These are phyloP conservation scores for Aureobasidium zeae DNA, from an alignment of 2,329 filamentous ascomycete species.

Conservation along the genomic window DNA sequence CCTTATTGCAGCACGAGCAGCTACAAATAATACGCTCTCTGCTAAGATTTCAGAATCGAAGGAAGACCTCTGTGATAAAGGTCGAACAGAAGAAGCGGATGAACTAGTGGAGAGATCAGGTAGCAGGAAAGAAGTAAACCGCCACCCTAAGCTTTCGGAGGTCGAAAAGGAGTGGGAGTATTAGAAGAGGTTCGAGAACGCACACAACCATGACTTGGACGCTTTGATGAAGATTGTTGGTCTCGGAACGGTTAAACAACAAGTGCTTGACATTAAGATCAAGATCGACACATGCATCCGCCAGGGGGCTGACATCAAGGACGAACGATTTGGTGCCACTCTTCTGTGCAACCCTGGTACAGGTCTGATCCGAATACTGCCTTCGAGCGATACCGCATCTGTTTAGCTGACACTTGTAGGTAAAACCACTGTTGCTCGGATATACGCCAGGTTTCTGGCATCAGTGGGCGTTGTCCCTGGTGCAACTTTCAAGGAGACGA, in stretches of 20 bases:
- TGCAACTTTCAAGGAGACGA: constrained; percentile 53
- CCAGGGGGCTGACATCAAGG: constrained; percentile 46
- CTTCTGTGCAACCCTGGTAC: constrained; percentile 69
- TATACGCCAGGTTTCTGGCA: constrained; percentile 58
- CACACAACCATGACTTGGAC: constrained; percentile 48
- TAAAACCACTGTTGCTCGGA: constrained; percentile 68
- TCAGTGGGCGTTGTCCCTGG: constrained; percentile 56
- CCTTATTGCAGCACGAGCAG: no score
- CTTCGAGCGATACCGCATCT: no score
- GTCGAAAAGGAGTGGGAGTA: constrained; percentile 55
- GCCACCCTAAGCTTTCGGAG: no score
- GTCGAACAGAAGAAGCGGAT: no score
- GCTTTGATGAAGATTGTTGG: constrained; percentile 61
- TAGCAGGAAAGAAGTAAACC: no score
- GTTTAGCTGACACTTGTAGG: no score
- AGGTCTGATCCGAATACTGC: no score
- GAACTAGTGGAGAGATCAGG: no score
- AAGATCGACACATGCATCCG: constrained; percentile 52
- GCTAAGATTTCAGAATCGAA: no score
- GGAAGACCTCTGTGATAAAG: no score
- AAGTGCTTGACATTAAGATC: constrained; percentile 54
- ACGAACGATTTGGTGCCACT: constrained; percentile 53
- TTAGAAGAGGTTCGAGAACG: constrained; percentile 47
- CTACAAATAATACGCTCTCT: no score
- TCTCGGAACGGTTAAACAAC: constrained; percentile 57